These are phyloP conservation scores for Candolleomyces aberdarensis DNA, from an alignment of 768 basidiomycete genomes.

Conservation along the genomic window DNA sequence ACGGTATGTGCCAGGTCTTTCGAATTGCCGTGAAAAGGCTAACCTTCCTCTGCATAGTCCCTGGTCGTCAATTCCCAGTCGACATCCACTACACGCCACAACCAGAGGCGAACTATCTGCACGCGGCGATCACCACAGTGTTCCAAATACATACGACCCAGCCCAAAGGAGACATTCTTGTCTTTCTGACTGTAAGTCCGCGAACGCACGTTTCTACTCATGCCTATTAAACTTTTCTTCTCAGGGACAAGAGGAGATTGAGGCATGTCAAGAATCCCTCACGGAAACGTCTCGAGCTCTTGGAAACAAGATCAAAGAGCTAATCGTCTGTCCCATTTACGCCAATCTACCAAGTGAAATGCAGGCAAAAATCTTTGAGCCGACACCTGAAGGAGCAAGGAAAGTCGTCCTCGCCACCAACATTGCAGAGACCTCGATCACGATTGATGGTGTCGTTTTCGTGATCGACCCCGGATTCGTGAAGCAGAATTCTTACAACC, in stretches of 20 bases:
- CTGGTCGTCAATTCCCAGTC: constrained; percentile 95
- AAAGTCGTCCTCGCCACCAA: constrained; percentile 99
- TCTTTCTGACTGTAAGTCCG: constrained; percentile 84
- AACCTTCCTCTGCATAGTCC: constrained; percentile 51
- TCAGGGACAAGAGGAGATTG: constrained; percentile 99
- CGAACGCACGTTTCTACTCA: neutral
- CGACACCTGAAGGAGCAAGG: constrained; percentile 92
- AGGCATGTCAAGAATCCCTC: constrained; percentile 93
- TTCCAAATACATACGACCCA: constrained; percentile 99
- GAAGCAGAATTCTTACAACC: constrained; percentile 99
- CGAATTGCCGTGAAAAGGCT: neutral
- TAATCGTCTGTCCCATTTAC: constrained; percentile 96
- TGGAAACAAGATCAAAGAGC: constrained; percentile 92
- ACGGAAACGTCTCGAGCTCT: constrained; percentile 93
- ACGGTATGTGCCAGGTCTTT: constrained; percentile 49
- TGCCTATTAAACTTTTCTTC: constrained; percentile 1
- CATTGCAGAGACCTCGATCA: constrained; percentile 99
- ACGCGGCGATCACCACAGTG: constrained; percentile 97
- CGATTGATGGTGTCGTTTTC: constrained; percentile 98
- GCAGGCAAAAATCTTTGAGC: constrained; percentile 99
- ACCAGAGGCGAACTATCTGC: constrained; percentile 98
- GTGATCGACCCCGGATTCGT: constrained; percentile 99
- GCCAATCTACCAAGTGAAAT: constrained; percentile 99
- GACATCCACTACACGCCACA: constrained; percentile 99
- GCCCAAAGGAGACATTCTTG: constrained; percentile 94